Evolutionary conservation across 345 rosid genomes (phyloP), one percentile per base, ranked within the genome.

Genomic region (Eucalyptus coolabah): DNA sequence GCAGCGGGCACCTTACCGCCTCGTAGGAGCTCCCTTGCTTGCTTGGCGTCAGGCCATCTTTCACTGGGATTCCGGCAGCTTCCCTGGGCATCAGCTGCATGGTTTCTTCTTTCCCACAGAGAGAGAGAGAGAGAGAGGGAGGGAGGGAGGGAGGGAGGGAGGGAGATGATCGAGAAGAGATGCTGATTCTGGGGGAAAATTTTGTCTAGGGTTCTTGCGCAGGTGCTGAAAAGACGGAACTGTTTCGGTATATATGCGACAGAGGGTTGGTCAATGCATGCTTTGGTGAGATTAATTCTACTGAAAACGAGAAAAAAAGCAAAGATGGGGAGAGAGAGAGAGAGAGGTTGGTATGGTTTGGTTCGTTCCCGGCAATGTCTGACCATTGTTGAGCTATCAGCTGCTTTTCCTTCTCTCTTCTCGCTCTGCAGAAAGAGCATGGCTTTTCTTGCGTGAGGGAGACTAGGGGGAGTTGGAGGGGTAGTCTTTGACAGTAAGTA

Each of bases 1-100:
- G 95, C 88, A 2, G 95, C 97, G 86, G 89, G 88, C 87, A 88
- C 89, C 94, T 90, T 87, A 96, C 96, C 32, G 87, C 89, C 92
- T 94, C 95, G 89, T 93, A 93, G 14, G 95, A 89, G 45, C 59
- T 90, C 34, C 86, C 91, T 6, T 87, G 88, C 67, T 89, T 87
- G 89, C 37, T 63, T 14, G 67, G 50, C 12, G 88, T 45, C 23
- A 90, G 42, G 21, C 91, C 80, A n/a, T 87, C 87, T 8, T 53
- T 56, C 72, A 89, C 53, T 28, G 90, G 56, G 89, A 90, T 91
- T 85, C 44, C 54, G 42, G 83, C 89, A 28, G 42, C 59, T 77
- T 44, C 56, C 60, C 77, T 86, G 45, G 32, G 49, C 54, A 44
- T 63, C 44, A 19, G 47, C 28, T 80, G 87, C 89, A 88, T 88